Evolutionary conservation across 352 stramenopile species (phyloP), one percentile per base, ranked within the genome.

Genomic region (Phytophthora meadii): DNA sequence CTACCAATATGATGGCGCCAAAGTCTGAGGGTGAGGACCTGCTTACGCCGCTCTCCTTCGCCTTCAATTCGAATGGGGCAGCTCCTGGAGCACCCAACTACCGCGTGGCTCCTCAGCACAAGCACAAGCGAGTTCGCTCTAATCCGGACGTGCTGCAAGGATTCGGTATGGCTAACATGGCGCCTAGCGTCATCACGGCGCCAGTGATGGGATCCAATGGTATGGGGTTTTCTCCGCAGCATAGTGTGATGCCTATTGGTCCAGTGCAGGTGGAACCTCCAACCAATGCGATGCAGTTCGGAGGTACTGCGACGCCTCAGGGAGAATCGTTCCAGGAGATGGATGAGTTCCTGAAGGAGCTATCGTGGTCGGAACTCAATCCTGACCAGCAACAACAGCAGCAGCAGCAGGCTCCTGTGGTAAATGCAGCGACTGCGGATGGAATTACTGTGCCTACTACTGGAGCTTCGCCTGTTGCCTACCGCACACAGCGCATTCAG

Each of bases 401-500:
- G 28, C 48, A 52, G 14, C 59, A 69, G 25, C 62, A 68, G 2
- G 36, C 57, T 40, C 40, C 45, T 7, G 36, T 55, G 6, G 39
- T 30, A 10, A 62, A 41, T 27, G 60, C 52, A 14, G 49, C 39
- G 25, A 54, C 48, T 14, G 66, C 22, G n/a, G 50, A 49, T n/a
- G 73, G 50, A 15, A 74, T 36, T 47, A 32, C 25, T 14, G 34
- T 30, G 30, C 30, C 59, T 1, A 64, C 28, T 28, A 65, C 54
- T 39, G 68, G 58, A 9, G 51, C 65, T 36, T 75, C 61, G 4
- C 70, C 72, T 10, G 79, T 82, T n/a, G 71, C 68, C 6, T 86
- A 84, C 42, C 82, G 74, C 32, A 77, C 82, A 28, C 82, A 89
- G 51, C 82, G 82, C 41, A 88, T 92, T 41, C 79, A 89, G 39